Base-by-base conservation (phyloP, 306 rosid genomes). In the Biancaea sappan region DNA sequence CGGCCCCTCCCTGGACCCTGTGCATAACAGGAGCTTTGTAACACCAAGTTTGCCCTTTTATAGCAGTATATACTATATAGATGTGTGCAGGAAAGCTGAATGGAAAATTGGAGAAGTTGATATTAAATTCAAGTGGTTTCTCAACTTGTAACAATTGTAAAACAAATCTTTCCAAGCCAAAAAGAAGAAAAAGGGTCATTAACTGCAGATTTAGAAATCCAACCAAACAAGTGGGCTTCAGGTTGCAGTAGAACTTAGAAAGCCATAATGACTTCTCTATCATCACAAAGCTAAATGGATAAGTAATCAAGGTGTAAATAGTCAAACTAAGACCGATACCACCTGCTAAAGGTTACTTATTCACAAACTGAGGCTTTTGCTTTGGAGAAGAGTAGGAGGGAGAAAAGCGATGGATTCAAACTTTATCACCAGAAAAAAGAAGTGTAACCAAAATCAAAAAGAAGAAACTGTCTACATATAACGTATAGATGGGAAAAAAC, bases 81-180 rank as follows among this genome's bases (percentile, higher is more conserved):
- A 38, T 38, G 43, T 8, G 2, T 8, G 43, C 9, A 38, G 13
- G 12, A 58, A 56, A 58, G 38, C 13, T 58, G 13, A 2, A 22
- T 15, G 16, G 34, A 2, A 3, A 37, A 29, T 29, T 22, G 25
- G 35, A 37, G 57, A 51, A 63, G 57, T 11, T 19, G 4, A 25
- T 25, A 16, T 61, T 19, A 14, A 1, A 31, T 38, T 59, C n/a
- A 69, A 28, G 44, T 0, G 25, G 15, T 60, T 19, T 73, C 10
- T 78, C 78, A 57, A 41, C 14, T 26, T 38, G 35, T 26, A 10
- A 47, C 68, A 71, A 66, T 18, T 62, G 35, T 18, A 57, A 48
- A 8, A 34, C 58, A 58, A 58, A 31, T 51, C 66, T 50, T 60
- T 40, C 19, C 46, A 56, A 26, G 24, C 68, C n/a, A 56, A 29